These are phyloP conservation scores for Tetrahymena elliotti DNA, from an alignment of 73 alveolate species.

Conservation along the genomic window DNA sequence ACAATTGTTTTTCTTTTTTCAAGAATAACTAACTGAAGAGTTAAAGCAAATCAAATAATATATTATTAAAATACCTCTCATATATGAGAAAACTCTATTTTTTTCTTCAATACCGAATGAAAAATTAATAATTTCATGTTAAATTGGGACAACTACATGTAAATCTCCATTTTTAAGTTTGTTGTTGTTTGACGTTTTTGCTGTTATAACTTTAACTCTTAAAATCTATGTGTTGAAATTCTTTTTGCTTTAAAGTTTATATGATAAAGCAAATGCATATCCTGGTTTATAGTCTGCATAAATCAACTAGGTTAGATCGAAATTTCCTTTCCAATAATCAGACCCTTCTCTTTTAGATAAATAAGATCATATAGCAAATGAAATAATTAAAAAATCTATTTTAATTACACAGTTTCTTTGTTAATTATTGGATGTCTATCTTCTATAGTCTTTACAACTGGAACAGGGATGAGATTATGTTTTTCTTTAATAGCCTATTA, in stretches of 20 bases:
- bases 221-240: background rate
- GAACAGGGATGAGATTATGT: background rate
- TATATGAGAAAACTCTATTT: background rate
- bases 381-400: background rate
- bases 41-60: too few species aligned
- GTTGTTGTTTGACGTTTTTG: background rate
- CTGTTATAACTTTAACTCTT: background rate
- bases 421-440: background rate
- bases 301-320: background rate
- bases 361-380: background rate
- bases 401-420: background rate
- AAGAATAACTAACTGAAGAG: too few species aligned
- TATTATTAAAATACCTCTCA: background rate
- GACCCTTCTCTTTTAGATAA: background rate
- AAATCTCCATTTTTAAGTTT: background rate
- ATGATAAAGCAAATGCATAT: background rate
- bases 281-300: background rate
- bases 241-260: background rate
- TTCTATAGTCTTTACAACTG: background rate
- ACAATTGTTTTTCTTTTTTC: too few species aligned
- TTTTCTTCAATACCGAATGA: background rate
- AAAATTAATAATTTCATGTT: background rate
- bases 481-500: background rate
- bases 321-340: background rate
- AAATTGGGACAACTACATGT: background rate